A percentile compares a stretch with the other conserved stretches of the same genome.
phyloP scores from a whole-genome alignment of 2,329 filamentous ascomycete genomes.

The Cryphonectria japonica region DNA sequence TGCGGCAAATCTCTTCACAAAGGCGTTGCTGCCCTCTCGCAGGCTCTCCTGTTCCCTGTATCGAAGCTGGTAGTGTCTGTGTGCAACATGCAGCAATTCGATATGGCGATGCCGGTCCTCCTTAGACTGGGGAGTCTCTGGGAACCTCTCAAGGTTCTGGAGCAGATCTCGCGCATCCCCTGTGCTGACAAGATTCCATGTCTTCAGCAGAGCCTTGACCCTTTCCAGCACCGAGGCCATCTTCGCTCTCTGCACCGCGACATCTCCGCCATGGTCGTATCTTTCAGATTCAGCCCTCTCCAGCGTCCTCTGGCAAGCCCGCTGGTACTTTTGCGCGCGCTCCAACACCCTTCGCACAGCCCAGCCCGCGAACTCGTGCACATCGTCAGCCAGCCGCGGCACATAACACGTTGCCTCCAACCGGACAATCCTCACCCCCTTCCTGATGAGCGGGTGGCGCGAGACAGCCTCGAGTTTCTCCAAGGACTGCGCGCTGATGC shows the following conservation, averaged over 20 bases:
- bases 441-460: slow-evolving; percentile 16
- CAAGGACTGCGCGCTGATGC: slow-evolving; percentile 10
- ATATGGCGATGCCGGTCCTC: not conserved
- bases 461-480: slow-evolving; percentile 25
- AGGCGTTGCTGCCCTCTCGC: slow-evolving; percentile 1
- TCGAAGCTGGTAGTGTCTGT: slow-evolving; percentile 18
- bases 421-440: slow-evolving; percentile 12
- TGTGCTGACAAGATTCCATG: slow-evolving; percentile 15
- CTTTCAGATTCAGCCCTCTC: not conserved
- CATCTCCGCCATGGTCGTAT: not conserved
- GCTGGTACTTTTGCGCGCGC: slow-evolving; percentile 10
- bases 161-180: not conserved
- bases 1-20: slow-evolving; percentile 16
- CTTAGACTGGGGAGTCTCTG: not conserved
- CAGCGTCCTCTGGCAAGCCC: not conserved
- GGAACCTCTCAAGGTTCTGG: not conserved
- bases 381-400: too few relatives aligned
- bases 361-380: slow-evolving; percentile 14
- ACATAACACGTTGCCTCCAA: slow-evolving; percentile 14
- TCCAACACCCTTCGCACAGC: slow-evolving; percentile 11
- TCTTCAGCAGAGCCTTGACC: slow-evolving; percentile 18
- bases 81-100: slow-evolving; percentile 13
- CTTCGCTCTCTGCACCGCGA: not conserved
- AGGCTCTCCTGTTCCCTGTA: slow-evolving; percentile 21
- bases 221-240: slow-evolving; percentile 1